phyloP scores from a whole-genome alignment of 129 eudicot genomes.

The Dittrichia graveolens region DNA sequence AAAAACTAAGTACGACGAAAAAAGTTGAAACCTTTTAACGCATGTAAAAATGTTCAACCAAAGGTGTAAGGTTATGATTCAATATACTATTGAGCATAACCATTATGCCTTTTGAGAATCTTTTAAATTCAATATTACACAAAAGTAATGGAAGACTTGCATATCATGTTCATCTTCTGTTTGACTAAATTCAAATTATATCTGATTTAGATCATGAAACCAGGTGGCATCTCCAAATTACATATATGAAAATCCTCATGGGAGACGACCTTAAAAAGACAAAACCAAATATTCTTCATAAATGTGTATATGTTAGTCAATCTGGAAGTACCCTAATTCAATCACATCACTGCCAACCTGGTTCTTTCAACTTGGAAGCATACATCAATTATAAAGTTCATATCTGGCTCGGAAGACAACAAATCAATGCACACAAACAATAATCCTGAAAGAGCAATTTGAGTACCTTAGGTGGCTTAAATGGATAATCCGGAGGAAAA shows the following conservation, averaged over 20 bases:
- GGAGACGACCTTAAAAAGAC: not conserved
- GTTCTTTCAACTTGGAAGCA: not conserved
- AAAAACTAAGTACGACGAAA: not conserved
- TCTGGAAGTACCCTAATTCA: not conserved
- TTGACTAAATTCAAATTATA: not conserved
- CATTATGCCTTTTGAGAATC: not conserved
- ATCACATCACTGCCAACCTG: not conserved
- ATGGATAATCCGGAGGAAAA: conserved; percentile 67
- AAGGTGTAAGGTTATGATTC: not conserved
- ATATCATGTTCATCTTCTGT: not conserved
- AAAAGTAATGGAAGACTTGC: not conserved
- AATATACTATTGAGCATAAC: not conserved
- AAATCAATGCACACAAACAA: not conserved
- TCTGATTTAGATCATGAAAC: conserved; percentile 12
- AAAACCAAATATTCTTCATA: not conserved
- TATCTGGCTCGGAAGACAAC: not conserved
- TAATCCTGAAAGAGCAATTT: not conserved
- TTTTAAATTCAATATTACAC: not conserved
- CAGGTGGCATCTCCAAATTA: not conserved
- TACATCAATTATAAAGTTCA: not conserved
- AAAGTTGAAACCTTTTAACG: conserved; percentile 2
- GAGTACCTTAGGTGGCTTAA: conserved; percentile 66
- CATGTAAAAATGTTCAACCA: not conserved
- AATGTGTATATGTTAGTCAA: not conserved
- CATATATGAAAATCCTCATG: not conserved